Conservation (phyloP, 2,329 filamentous ascomycete species). For the Colletotrichum costaricense region DNA sequence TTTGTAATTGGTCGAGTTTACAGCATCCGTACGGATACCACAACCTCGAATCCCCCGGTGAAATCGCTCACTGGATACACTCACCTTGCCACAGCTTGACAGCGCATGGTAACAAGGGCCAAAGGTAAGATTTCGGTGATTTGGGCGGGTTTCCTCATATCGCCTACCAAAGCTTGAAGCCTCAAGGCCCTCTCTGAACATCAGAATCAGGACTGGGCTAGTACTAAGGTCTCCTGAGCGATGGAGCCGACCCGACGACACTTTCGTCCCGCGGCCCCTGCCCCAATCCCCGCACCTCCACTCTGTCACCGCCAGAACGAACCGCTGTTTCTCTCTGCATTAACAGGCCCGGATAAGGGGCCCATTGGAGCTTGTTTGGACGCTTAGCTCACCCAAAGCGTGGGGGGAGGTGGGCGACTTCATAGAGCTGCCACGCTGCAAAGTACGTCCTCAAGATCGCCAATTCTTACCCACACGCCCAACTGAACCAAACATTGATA, state of each 20-base stretch:
- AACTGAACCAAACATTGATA: not conserved
- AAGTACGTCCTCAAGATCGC: not conserved
- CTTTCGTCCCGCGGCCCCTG: slow-evolving; percentile 15
- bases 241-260: not conserved
- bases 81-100: slow-evolving; percentile 12
- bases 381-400: slow-evolving; percentile 17
- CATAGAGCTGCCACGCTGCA: not conserved
- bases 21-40: not conserved
- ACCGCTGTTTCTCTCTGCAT: slow-evolving; percentile 28
- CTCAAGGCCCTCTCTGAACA: not conserved
- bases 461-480: not conserved
- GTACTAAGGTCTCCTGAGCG: not conserved
- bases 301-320: slow-evolving; percentile 36
- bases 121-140: not conserved
- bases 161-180: slow-evolving; percentile 29
- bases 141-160: slow-evolving; percentile 18
- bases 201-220: not conserved
- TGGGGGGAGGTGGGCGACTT: slow-evolving; percentile 9
- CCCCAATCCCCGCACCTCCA: slow-evolving; percentile 27
- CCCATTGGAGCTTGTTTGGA: slow-evolving; percentile 30
- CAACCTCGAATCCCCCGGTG: not conserved
- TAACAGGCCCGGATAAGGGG: slow-evolving; percentile 27
- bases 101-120: too few species aligned
- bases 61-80: slow-evolving; percentile 12
- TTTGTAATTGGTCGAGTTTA: slow-evolving; percentile 14